phyloP scores from a whole-genome alignment of 1,284 basidiomycete species.

The Ganoderma sinense region DNA sequence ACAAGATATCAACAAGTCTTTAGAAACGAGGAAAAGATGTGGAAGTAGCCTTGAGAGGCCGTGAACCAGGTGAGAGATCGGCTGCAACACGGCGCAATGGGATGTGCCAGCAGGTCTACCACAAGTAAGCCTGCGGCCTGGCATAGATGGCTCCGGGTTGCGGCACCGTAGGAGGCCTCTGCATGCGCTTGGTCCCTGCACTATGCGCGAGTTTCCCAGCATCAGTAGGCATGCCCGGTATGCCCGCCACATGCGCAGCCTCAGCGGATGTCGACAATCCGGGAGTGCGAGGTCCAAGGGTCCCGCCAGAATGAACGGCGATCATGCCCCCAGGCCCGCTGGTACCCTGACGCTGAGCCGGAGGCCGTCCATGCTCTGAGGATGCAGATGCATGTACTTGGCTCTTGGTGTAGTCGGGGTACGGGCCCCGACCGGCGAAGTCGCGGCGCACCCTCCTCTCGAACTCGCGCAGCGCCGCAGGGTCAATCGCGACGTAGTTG shows the following conservation, averaged over 20 bases:
- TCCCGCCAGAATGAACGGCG: not conserved
- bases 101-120: not conserved
- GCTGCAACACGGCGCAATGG: not conserved
- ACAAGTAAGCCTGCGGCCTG: not conserved
- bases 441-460: constrained; percentile 67
- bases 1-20: too few relatives aligned
- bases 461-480: constrained; percentile 69
- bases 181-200: not conserved
- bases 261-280: not conserved
- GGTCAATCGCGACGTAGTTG: constrained; percentile 91
- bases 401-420: constrained; percentile 29
- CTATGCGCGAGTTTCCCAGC: not conserved
- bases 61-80: not conserved
- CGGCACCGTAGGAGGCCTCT: not conserved
- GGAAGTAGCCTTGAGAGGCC: too few relatives aligned
- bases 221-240: not conserved
- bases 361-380: too few relatives aligned
- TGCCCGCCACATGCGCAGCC: not conserved
- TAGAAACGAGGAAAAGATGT: too few relatives aligned
- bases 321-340: not conserved
- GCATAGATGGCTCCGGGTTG: not conserved
- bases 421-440: constrained; percentile 59
- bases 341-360: not conserved
- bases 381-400: too few relatives aligned
- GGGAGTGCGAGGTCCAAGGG: not conserved